These are phyloP conservation scores for Malus fusca DNA, from an alignment of 306 rosid species.

Conservation along the genomic window DNA sequence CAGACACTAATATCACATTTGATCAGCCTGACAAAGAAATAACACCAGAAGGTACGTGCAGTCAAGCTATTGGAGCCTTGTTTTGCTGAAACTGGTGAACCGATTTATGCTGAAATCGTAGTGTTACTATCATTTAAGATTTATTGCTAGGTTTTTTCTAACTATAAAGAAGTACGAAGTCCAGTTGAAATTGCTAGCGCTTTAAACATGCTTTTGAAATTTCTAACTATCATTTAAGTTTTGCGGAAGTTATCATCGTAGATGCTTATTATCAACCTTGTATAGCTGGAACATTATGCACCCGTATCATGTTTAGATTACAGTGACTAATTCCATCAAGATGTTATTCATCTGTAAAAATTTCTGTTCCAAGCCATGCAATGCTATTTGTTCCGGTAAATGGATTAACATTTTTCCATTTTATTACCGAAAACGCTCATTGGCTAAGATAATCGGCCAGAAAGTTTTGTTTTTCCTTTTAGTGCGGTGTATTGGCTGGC, in stretches of 20 bases:
- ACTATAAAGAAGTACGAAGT: background rate
- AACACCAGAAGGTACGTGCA: slow-evolving; percentile 39
- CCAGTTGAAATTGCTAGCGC: background rate
- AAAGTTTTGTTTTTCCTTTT: background rate
- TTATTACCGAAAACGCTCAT: background rate
- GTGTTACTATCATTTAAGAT: background rate
- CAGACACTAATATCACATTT: background rate
- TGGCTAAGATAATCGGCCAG: background rate
- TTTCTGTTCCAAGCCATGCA: background rate
- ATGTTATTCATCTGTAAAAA: background rate
- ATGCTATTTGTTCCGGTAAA: background rate
- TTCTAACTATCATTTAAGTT: background rate
- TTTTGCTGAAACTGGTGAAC: background rate
- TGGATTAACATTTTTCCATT: background rate
- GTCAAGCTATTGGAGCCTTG: background rate
- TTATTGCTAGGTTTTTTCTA: background rate
- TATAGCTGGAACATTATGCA: background rate
- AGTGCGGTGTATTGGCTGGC: background rate
- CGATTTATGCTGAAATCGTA: background rate
- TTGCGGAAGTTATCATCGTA: background rate
- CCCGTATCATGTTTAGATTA: background rate
- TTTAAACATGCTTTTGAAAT: background rate
- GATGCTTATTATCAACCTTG: background rate
- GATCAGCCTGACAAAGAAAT: slow-evolving; percentile 8
- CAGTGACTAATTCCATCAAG: background rate